Evolutionary conservation across 371 early-diverging fungal genomes (phyloP).

Genomic region (Lichtheimia corymbifera): DNA sequence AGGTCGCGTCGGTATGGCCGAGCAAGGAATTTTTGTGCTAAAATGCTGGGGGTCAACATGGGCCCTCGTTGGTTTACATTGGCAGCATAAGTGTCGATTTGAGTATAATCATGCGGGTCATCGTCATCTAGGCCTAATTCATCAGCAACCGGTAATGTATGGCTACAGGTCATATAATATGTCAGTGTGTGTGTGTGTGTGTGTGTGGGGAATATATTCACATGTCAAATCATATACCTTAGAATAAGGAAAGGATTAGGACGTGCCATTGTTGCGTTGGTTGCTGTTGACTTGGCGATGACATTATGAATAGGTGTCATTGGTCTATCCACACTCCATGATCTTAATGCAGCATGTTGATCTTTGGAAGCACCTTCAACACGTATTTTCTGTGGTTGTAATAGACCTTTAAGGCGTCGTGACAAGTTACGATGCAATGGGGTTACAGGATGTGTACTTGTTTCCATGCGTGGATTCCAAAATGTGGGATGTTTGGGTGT

Average conservation of each 20-base stretch:
- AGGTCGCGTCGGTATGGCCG: slow-evolving; percentile 55
- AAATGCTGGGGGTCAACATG: slow-evolving; percentile 48
- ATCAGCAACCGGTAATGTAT: slow-evolving; percentile 22
- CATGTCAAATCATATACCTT: slow-evolving; percentile 17
- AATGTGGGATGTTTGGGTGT: slow-evolving; percentile 23
- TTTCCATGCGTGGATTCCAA: slow-evolving; percentile 45
- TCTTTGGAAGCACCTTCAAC: slow-evolving; percentile 30
- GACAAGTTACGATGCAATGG: slow-evolving; percentile 32
- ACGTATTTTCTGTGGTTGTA: slow-evolving; percentile 34
- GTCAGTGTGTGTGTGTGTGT: background rate
- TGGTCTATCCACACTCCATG: slow-evolving; percentile 25
- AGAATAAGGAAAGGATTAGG: slow-evolving; percentile 35
- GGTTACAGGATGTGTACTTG: slow-evolving; percentile 9
- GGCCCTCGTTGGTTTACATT: slow-evolving; percentile 59
- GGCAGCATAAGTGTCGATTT: slow-evolving; percentile 56
- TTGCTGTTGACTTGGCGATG: background rate
- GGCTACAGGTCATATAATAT: slow-evolving; percentile 11
- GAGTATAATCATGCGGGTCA: slow-evolving; percentile 39
- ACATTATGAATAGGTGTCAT: slow-evolving; percentile 20
- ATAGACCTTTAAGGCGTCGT: slow-evolving; percentile 30
- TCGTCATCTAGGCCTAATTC: slow-evolving; percentile 14
- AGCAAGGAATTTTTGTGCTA: slow-evolving; percentile 56
- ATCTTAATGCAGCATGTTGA: slow-evolving; percentile 20
- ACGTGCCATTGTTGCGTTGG: background rate
- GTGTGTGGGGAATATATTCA: too few species aligned